Conservation (phyloP, 352 stramenopile genomes). For the Phytophthora citricola region DNA sequence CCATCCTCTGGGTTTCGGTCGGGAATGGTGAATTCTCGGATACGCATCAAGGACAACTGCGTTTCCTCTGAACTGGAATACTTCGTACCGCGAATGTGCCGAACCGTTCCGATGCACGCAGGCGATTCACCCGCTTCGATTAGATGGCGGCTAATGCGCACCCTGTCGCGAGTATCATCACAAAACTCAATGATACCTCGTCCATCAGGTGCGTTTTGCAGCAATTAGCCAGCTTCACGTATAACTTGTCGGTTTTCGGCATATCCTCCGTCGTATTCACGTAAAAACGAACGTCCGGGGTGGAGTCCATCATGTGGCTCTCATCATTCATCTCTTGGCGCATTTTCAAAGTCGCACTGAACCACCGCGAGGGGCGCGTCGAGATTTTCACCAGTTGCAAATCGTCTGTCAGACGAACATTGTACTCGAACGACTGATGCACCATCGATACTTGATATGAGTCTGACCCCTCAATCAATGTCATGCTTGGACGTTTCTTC, state of each 20-base stretch:
- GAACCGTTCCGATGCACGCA: constrained; percentile 58
- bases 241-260: constrained; percentile 51
- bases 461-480: constrained; percentile 36
- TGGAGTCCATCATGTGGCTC: constrained; percentile 64
- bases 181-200: constrained; percentile 70
- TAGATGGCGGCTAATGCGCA: constrained; percentile 65
- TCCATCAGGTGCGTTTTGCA: constrained; percentile 47
- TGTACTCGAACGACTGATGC: constrained; percentile 68
- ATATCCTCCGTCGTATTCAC: constrained; percentile 75
- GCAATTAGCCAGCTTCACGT: constrained; percentile 39
- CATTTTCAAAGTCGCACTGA: constrained; percentile 85
- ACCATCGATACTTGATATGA: constrained; percentile 77
- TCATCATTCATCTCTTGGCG: constrained; percentile 78
- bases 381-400: constrained; percentile 68
- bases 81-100: constrained; percentile 56
- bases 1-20: constrained; percentile 46
- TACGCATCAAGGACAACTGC: constrained; percentile 56
- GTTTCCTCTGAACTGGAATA: constrained; percentile 46
- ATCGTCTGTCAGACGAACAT: constrained; percentile 57
- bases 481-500: constrained; percentile 50
- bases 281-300: constrained; percentile 79
- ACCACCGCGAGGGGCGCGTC: constrained; percentile 73
- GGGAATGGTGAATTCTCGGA: constrained; percentile 67
- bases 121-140: constrained; percentile 48
- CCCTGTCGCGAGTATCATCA: constrained; percentile 39